These are phyloP conservation scores for Phytophthora litchii DNA, from an alignment of 352 stramenopile species.

Conservation along the genomic window DNA sequence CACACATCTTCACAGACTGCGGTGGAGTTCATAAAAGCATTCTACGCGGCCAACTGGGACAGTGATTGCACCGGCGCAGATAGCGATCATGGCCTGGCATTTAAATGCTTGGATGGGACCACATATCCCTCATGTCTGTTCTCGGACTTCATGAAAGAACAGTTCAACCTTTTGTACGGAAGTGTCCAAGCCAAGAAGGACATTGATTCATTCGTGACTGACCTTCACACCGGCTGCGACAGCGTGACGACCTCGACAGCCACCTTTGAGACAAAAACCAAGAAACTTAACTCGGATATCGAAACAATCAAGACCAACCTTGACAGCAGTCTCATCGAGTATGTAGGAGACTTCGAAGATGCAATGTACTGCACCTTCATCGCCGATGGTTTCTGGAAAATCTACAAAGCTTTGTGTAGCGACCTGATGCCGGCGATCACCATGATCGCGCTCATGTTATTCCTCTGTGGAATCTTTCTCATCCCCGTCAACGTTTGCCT, in stretches of 20 bases:
- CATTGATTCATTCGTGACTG: slow-evolving; percentile 33
- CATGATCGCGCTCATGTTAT: slow-evolving; percentile 81
- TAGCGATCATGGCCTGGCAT: neutral
- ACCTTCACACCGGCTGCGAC: slow-evolving; percentile 41
- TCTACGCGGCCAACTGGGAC: slow-evolving; percentile 4
- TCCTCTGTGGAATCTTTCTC: slow-evolving; percentile 67
- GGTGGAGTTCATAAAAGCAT: slow-evolving; percentile 5
- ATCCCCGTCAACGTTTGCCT: slow-evolving; percentile 72
- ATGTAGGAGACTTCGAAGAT: slow-evolving; percentile 59
- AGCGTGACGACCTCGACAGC: slow-evolving; percentile 33
- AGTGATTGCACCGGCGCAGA: neutral
- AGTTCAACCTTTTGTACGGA: slow-evolving; percentile 1
- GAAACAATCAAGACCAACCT: slow-evolving; percentile 49
- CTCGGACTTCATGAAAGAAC: slow-evolving; percentile 22
- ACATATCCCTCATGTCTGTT: slow-evolving; percentile 1
- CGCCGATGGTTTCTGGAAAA: slow-evolving; percentile 44
- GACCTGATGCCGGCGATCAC: slow-evolving; percentile 71
- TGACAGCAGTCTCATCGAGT: slow-evolving; percentile 50
- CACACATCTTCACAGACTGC: neutral
- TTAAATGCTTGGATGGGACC: neutral
- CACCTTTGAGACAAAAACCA: slow-evolving; percentile 57
- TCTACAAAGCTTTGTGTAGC: slow-evolving; percentile 60
- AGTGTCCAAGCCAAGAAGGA: slow-evolving; percentile 26
- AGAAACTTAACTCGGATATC: slow-evolving; percentile 41
- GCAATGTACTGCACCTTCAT: slow-evolving; percentile 74